Base-by-base conservation (phyloP, 2,329 filamentous ascomycete genomes). In the Neoascochyta sp. region DNA sequence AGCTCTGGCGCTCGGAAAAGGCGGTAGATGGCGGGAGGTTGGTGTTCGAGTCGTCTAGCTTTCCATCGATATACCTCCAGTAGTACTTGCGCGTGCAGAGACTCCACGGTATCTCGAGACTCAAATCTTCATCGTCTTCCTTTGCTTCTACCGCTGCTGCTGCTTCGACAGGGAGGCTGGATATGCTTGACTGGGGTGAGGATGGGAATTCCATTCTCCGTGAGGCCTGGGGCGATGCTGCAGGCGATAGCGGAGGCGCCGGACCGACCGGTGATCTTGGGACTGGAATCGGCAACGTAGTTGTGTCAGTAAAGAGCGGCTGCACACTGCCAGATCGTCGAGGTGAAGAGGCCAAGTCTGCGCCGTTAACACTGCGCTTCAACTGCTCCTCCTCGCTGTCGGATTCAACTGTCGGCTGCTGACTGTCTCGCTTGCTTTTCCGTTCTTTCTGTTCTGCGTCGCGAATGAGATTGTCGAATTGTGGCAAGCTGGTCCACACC, bases 101-200 rank as follows among this genome's bases (percentile, higher is more conserved):
- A 15, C 43, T 47, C 62, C 62, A 64, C 4, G 61, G 61, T 13
- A 64, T 63, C 19, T 52, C 52, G 1, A 63, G 44, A 12, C 57
- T 45, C 1, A 52, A 27, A 11, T 53, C 56, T 9, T 50, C 45
- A 14, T 58, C 56, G 23, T 56, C 47, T 19, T 57, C 51, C 18
- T 58, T 52, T 7, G 53, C 52, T 39, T 54, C 49, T 3, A 57
- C 38, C 16, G 56, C 58, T 9, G 53, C 54, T 17, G 52, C 48
- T 9, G 54, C 54, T 35, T 52, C 51, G 3, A 54, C 43, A 4
- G 57, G 57, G 3, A 57, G 39, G 13, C 37, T 54, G 7, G 37
- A 35, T 22, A 54, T 43, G 29, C 52, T 58, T 2, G 48, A 35
- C 2, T 47, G 41, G 18, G 56, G 50, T 4, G 57, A 60, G 5